Percentiles rank a stretch among this genome's conserved stretches.
Conservation (phyloP, 306 rosid species). For the Trichosanthes cucumerina region DNA sequence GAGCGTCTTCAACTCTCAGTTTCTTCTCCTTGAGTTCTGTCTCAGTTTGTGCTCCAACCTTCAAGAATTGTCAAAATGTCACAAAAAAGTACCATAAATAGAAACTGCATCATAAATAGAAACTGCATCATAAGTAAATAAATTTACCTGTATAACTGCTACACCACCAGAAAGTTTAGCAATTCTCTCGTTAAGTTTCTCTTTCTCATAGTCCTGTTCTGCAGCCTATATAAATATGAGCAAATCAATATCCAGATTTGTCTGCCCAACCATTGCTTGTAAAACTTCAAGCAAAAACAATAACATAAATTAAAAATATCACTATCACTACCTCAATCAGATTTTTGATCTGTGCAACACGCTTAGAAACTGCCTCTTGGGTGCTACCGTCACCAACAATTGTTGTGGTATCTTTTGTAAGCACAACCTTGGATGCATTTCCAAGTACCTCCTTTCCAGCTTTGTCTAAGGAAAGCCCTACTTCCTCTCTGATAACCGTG, state of each 20-base stretch:
- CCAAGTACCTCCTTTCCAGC: slow-evolving; percentile 94
- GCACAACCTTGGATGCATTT: slow-evolving; percentile 85
- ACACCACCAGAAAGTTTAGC: slow-evolving; percentile 98
- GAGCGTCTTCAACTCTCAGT: slow-evolving; percentile 96
- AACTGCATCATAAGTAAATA: not conserved
- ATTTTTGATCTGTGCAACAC: slow-evolving; percentile 82
- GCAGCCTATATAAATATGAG: slow-evolving; percentile 43
- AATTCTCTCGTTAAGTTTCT: slow-evolving; percentile 83
- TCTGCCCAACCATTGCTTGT: not conserved
- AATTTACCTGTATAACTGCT: slow-evolving; percentile 82
- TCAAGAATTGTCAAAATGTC: not conserved
- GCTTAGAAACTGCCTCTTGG: slow-evolving; percentile 82
- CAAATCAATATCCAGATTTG: not conserved
- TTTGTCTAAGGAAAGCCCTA: slow-evolving; percentile 84
- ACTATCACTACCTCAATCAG: slow-evolving; percentile 56
- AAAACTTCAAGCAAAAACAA: not conserved
- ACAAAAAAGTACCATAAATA: too few species aligned
- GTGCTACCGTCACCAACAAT: slow-evolving; percentile 98
- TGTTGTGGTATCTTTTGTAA: slow-evolving; percentile 82
- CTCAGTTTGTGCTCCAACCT: slow-evolving; percentile 99
- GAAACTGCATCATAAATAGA: not conserved
- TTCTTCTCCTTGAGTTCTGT: slow-evolving; percentile 98
- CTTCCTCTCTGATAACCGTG: slow-evolving; percentile 92
- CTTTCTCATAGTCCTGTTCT: slow-evolving; percentile 91
- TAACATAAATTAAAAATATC: not conserved